phyloP scores from a whole-genome alignment of 352 stramenopile species.

The Proteromonas lacertae region DNA sequence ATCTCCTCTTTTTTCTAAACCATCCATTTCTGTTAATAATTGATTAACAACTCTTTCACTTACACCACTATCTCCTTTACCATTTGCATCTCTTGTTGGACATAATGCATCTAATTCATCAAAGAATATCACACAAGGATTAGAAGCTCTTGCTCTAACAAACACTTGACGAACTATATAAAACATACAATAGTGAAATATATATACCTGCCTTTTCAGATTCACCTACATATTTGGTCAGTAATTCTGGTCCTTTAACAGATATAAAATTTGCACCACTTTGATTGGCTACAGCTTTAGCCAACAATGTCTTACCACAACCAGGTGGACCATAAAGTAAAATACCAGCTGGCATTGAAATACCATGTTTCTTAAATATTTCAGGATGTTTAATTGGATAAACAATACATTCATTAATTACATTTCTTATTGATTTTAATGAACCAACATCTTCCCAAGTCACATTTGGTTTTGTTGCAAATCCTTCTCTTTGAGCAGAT shows the following conservation, averaged over 20 bases:
- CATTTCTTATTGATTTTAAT: constrained; percentile 45
- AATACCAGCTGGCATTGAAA: constrained; percentile 75
- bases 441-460: constrained; percentile 88
- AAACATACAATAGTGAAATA: constrained; percentile 2
- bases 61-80: constrained; percentile 55
- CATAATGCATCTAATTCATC: constrained; percentile 91
- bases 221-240: constrained; percentile 97
- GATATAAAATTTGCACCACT: constrained; percentile 92
- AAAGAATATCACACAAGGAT: constrained; percentile 98
- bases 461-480: constrained; percentile 85
- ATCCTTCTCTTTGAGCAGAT: constrained; percentile 85
- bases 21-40: constrained; percentile 80
- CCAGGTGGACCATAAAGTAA: constrained; percentile 84
- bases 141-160: constrained; percentile 70
- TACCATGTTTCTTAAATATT: constrained; percentile 58
- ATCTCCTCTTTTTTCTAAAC: constrained; percentile 48
- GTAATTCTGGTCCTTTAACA: constrained; percentile 85
- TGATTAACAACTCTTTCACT: constrained; percentile 89
- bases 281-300: too few relatives aligned
- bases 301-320: too few relatives aligned
- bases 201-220: constrained; percentile 33
- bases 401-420: constrained; percentile 73
- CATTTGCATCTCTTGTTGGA: not conserved
- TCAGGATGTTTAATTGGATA: constrained; percentile 83
- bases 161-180: constrained; percentile 41